Evolutionary conservation across 1,284 basidiomycete species (phyloP), one percentile per base, ranked within the genome.

Genomic region (Vanrija sp.): DNA sequence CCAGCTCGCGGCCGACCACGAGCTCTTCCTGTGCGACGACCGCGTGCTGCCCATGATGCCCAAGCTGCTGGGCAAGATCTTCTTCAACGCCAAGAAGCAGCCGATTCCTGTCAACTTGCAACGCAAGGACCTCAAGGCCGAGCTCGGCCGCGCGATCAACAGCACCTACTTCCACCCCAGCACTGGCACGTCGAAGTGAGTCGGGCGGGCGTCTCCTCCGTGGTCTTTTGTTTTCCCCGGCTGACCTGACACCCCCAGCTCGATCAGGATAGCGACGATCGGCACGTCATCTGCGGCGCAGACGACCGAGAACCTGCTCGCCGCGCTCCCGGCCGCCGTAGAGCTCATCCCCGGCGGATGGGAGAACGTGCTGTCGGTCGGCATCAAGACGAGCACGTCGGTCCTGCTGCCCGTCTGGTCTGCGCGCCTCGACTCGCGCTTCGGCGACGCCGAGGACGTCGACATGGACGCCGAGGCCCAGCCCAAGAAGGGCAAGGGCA

Each of bases 71-170:
- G 96, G 95, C 21, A 87, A 85, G 59, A 89, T 88, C 65, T 98
- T 92, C 82, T 93, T 97, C 65, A 83, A 90, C 21, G 89, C 91
- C 1, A 97, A 97, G 78, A 98, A 98, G 91, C 89, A 94, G 73
- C 95, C 95, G 3, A 89, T 98, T 48, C 91, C 95, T 2, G 93
- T 98, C 40, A 86, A 85, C 65, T 70, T 98, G 49, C 85, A 82
- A 14, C 85, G 86, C 46, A 93, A 92, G 70, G 87, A 93, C 73
- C 80, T 98, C 57, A 94, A 95, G 74, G 82, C 81, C 40, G 91
- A 97, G 70, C 82, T 98, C 5, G 92, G 95, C 69, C 83, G 85
- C 40, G 94, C 94, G 12, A 86, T 98, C 61, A 85, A 85, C 7
- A 90, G 90, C 15, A 95, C 95, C 0, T 96, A 94, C 75, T 91